Base-by-base conservation (phyloP, 2,329 filamentous ascomycete genomes). In the Diaporthe amygdali region DNA sequence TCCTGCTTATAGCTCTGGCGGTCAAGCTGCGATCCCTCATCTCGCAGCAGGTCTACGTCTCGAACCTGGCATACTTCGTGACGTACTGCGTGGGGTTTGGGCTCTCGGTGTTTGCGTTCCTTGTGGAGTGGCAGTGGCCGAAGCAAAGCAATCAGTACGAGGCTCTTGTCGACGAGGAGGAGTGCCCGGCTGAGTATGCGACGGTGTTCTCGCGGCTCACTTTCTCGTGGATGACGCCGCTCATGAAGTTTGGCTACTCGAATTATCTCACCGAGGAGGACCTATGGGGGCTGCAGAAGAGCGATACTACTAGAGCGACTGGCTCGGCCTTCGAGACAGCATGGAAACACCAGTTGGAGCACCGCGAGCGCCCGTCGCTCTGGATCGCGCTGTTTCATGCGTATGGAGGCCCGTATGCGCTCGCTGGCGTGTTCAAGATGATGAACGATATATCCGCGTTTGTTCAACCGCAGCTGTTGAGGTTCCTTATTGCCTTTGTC, bases 211-310 rank as follows among this genome's bases (percentile, higher is more conserved):
- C 96, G 5, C 90, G 94, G 64, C 87, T 99, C 55, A 97, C 96
- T 0, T 99, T 99, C 81, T 92, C 93, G 68, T 99, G 96, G 96
- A 98, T 99, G 96, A 98, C 96, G 0, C 95, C 96, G 0, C 85
- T 99, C 89, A 99, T 99, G 96, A 95, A 91, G 79, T 92, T 92
- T 78, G 96, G 96, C 1, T 98, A 99, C 85, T 94, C 93, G 78
- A 90, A 95, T 71, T 99, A 91, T 80, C 86, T 99, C 73, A 97
- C 95, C 1, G 95, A 98, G 80, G 94, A 98, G 74, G 96, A 99
- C 81, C 87, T 99, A 30, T 99, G 97, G 97, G 96, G 94, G 72
- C 85, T 99, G 71, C 90, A 95, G 49, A 92, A 91, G 77, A 85
- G 88, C 71, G 96, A 98, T 79, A 92, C 92, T 41, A 97, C 96